A percentile compares a stretch with the other conserved stretches of the same genome.
phyloP scores from a whole-genome alignment of 1,284 basidiomycete genomes.

The Fereydounia khargensis region DNA sequence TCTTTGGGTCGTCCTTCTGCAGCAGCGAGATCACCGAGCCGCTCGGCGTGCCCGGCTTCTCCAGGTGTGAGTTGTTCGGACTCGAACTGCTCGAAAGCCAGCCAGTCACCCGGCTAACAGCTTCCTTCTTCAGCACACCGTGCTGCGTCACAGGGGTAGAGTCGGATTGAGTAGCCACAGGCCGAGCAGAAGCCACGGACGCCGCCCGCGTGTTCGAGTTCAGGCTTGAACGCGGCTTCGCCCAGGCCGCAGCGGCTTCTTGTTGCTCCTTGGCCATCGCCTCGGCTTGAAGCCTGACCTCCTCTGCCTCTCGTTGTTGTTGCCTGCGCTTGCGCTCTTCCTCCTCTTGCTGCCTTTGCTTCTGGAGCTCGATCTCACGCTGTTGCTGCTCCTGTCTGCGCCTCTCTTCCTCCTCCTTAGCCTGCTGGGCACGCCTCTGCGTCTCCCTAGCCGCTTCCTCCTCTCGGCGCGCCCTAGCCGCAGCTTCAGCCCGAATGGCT shows the following conservation, averaged over 20 bases:
- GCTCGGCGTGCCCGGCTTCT: slow-evolving; percentile 36
- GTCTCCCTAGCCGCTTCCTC: neutral
- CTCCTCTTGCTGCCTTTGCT: too few species aligned
- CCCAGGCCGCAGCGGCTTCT: too few species aligned
- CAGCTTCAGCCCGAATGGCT: neutral
- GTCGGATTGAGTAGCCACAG: too few species aligned
- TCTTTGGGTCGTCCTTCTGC: slow-evolving; percentile 6
- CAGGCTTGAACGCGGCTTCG: too few species aligned
- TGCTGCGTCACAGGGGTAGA: slow-evolving; percentile 2
- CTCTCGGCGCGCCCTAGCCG: slow-evolving; percentile 1
- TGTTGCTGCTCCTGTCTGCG: neutral
- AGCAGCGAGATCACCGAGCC: slow-evolving; percentile 34
- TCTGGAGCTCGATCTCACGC: too few species aligned
- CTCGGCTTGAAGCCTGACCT: too few species aligned
- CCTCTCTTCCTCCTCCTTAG: slow-evolving; percentile 3
- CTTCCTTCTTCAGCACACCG: slow-evolving; percentile 26
- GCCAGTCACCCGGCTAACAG: slow-evolving; percentile 35
- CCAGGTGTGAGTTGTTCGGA: slow-evolving; percentile 14
- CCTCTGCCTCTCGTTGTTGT: too few species aligned
- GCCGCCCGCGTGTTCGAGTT: slow-evolving; percentile 16
- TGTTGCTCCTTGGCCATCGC: too few species aligned
- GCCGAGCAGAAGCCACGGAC: neutral
- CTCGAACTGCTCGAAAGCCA: slow-evolving; percentile 35
- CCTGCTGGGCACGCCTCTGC: neutral
- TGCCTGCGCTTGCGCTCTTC: too few species aligned